Evolutionary conservation across 2,329 filamentous ascomycete species (phyloP), one percentile per base, ranked within the genome.

Genomic region (Verticillium isaacii): DNA sequence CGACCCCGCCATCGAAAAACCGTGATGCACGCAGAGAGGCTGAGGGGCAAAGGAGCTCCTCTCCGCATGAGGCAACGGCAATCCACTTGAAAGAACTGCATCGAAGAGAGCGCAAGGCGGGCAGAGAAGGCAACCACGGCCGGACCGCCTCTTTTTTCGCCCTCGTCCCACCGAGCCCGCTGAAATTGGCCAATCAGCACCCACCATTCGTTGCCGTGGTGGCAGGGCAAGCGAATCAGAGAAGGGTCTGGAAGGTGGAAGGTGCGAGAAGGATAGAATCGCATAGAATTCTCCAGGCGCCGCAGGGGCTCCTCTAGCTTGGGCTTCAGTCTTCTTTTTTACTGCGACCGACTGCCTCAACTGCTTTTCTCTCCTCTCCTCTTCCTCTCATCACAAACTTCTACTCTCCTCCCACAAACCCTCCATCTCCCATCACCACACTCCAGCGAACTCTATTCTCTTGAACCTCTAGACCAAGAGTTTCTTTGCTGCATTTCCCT

Each of bases 241-340:
- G 65, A 66, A 66, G 64, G 60, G 58, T 63, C 65, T 66, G 65
- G 65, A 66, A 66, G 65, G 58, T 54, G 59, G 62, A 60, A 62
- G 64, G 71, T 50, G 45, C 45, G 45, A 50, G 45, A 50, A 50
- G 68, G 71, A 73, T 79, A 72, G 77, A 79, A 79, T 78, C 77
- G 68, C 73, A 79, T 79, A 77, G 77, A 79, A 79, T 74, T 75
- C 73, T 73, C 71, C 68, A 69, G 69, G 68, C 69, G 69, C 52
- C 61, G 61, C 66, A 68, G 64, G 62, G 63, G 61, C 25, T 59
- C 41, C 57, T 32, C 41, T 36, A 54, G 58, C 41, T 59, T 32
- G 41, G 45, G 57, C 57, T 58, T 41, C 19, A 57, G 61, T 62
- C 45, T 50, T 74, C 74, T 73, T 75, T 77, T 77, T 75, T 74